These are phyloP conservation scores for Pachysandra terminalis DNA, from an alignment of 164 flowering plant genomes.

Conservation along the genomic window DNA sequence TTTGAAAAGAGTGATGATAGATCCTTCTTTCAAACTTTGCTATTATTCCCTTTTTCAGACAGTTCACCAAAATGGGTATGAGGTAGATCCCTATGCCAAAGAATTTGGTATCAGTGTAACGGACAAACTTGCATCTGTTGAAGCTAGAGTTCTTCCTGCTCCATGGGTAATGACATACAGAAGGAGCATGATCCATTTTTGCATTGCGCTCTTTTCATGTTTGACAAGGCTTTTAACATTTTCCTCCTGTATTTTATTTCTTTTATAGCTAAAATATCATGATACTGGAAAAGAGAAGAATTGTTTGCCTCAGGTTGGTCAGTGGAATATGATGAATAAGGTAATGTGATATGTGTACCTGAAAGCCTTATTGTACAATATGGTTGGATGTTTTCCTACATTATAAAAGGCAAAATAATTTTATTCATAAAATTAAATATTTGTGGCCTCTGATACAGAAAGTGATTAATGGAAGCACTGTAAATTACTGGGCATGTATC, in stretches of 20 bases:
- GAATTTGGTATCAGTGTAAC: constrained; percentile 57
- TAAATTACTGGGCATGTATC: background rate
- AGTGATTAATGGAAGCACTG: background rate
- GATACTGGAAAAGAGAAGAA: background rate
- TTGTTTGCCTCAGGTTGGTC: background rate
- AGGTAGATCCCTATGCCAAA: constrained; percentile 50
- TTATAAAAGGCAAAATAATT: too few species aligned
- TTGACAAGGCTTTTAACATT: background rate
- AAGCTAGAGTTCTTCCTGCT: constrained; percentile 71
- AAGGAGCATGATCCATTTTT: background rate
- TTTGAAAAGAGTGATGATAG: background rate
- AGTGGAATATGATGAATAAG: background rate
- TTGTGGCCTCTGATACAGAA: too few species aligned
- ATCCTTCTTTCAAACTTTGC: background rate
- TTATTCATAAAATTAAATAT: too few species aligned
- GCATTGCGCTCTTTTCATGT: background rate
- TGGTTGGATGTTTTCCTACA: too few species aligned
- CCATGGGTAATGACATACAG: constrained; percentile 47
- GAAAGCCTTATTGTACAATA: too few species aligned
- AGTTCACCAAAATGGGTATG: constrained; percentile 46
- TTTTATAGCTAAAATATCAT: background rate
- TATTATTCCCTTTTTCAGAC: constrained; percentile 31
- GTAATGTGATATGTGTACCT: too few species aligned
- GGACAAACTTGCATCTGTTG: constrained; percentile 52
- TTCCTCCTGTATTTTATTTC: background rate